These are phyloP conservation scores for Cyamopsis tetragonoloba DNA, from an alignment of 306 rosid species.

Conservation along the genomic window DNA sequence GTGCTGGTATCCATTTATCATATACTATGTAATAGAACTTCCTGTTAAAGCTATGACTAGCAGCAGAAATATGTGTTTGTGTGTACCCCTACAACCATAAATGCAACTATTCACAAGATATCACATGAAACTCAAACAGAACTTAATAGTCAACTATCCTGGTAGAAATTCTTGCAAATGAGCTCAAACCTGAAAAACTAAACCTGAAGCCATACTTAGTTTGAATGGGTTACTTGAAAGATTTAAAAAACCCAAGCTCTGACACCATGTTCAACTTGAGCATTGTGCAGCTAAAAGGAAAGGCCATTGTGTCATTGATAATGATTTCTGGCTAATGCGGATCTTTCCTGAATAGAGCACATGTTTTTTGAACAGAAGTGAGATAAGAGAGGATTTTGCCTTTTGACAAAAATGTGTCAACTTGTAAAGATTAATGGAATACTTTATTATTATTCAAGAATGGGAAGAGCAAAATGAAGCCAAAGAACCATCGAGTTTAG, in stretches of 20 bases:
- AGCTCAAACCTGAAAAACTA: neutral
- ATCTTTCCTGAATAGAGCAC: neutral
- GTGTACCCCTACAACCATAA: neutral
- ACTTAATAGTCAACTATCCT: no score
- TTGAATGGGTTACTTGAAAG: neutral
- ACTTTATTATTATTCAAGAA: neutral
- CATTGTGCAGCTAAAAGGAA: neutral
- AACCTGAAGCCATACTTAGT: neutral
- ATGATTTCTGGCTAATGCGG: neutral
- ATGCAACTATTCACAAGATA: conserved; percentile 2
- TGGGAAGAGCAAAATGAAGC: neutral
- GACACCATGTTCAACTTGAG: neutral
- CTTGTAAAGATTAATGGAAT: neutral
- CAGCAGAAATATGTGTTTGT: neutral
- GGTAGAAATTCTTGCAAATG: neutral
- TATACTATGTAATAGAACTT: neutral
- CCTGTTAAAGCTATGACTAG: neutral
- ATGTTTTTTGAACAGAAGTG: neutral
- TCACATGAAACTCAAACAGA: neutral
- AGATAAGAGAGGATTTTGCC: neutral
- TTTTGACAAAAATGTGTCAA: neutral
- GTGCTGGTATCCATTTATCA: neutral
- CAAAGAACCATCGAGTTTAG: neutral
- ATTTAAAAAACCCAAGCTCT: neutral
- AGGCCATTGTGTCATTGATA: neutral